Base-by-base conservation (phyloP, 2,329 filamentous ascomycete genomes). In the Ascochyta viciae-villosae region DNA sequence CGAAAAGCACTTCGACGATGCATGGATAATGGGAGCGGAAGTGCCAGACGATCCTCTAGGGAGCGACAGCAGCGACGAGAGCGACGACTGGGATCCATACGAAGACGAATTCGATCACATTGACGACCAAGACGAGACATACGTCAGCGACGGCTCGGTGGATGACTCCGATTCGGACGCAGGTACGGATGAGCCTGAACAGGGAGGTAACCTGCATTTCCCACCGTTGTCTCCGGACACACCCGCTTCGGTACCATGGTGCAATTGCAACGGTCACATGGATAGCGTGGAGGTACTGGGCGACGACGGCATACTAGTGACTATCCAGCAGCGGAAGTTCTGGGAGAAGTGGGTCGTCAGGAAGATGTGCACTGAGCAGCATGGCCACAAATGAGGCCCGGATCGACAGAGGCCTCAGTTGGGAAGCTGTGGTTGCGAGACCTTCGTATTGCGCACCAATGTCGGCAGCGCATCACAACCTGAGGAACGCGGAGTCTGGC, bases 281-380 rank as follows among this genome's bases (percentile, higher is more conserved):
- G 74, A 78, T 41, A 76, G 71, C 49, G 72, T 76, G 7, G 80
- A 82, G 24, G 75, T 77, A 22, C 68, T 84, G 6, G 77, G 74
- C 15, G 83, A 85, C 61, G 77, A 84, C 60, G 82, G 82, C 1
- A 56, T 73, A 3, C 69, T 67, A 35, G 81, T 84, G 4, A 77
- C 74, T n/a, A 78, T 79, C 58, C 64, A 70, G 33, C 81, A 84
- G 62, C 77, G 83, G 47, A 84, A 83, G 62, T 74, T 78, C 49
- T 85, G 82, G 83, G 82, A 85, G 68, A 79, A 78, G 61, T 85
- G 83, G 83, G 80, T 82, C 12, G 65, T 83, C 12, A 72, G 80
- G 42, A 71, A 78, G 58, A 54, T 55, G 23, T 84, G 82, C 71
- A 72, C 70, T 19, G 74, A 78, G 57, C 75, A 75, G 57, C 76